phyloP scores from a whole-genome alignment of 306 rosid genomes.

The Casuarina glauca region DNA sequence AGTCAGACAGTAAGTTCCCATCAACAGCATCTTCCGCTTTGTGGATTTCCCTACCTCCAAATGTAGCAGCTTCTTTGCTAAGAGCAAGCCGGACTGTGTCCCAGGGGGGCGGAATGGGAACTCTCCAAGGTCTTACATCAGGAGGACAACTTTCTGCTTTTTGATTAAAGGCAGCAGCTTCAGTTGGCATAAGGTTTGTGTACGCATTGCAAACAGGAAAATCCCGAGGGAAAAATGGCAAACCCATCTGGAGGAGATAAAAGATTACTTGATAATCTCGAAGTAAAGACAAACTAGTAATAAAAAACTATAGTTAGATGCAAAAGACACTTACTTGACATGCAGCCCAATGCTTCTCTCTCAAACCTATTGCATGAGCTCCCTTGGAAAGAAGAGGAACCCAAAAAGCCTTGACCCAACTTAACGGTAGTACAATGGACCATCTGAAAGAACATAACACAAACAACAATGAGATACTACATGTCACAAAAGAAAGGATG shows the following conservation, averaged over 20 bases:
- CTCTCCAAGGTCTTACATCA: slow-evolving; percentile 43
- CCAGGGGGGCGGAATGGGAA: slow-evolving; percentile 78
- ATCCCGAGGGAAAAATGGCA: slow-evolving; percentile 75
- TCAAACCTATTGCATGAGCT: slow-evolving; percentile 81
- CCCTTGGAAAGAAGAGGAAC: slow-evolving; percentile 67
- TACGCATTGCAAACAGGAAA: slow-evolving; percentile 82
- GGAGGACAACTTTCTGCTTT: slow-evolving; percentile 56
- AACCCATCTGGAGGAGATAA: slow-evolving; percentile 50
- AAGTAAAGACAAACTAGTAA: neutral
- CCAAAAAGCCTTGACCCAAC: slow-evolving; percentile 91
- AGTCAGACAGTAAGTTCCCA: slow-evolving; percentile 28
- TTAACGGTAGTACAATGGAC: slow-evolving; percentile 78
- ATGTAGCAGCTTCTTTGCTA: slow-evolving; percentile 24
- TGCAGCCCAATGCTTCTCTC: slow-evolving; percentile 82
- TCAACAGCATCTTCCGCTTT: slow-evolving; percentile 23
- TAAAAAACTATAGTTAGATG: slow-evolving; percentile 7
- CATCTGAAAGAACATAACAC: slow-evolving; percentile 52
- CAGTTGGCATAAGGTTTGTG: slow-evolving; percentile 47
- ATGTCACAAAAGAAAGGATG: neutral
- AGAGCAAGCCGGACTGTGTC: slow-evolving; percentile 43
- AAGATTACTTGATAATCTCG: neutral
- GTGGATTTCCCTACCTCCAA: slow-evolving; percentile 27
- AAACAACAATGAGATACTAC: slow-evolving; percentile 14
- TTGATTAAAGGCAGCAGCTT: slow-evolving; percentile 39
- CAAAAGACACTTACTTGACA: slow-evolving; percentile 59